Evolutionary conservation across 805 yeast species (phyloP), one percentile per base, ranked within the genome.

Genomic region (Helenozyma rhizophorensis): DNA sequence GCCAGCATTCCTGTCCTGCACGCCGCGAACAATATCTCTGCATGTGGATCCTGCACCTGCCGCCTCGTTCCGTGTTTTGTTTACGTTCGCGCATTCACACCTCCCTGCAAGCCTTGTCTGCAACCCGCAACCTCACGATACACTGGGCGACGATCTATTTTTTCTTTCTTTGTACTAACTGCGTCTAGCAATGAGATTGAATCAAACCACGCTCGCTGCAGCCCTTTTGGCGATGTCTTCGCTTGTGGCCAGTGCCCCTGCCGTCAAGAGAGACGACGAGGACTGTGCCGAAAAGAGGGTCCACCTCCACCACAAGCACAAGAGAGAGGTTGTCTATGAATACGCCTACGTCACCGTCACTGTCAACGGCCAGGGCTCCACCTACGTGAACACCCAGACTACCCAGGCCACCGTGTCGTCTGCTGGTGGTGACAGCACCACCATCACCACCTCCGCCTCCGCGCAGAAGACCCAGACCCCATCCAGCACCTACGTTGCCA

Each of bases 301-400:
- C 24, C 84, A 78, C 62, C 68, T 69, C 37, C 83, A 80, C 64
- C 80, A 72, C 62, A 74, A 62, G 55, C 80, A 71, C 59, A 76
- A 68, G 59, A 72, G 77, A 65, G 80, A 74, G 28, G 72, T 70
- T 42, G 81, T 73, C 26, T 64, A 69, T 39, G 73, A 70, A 50
- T 69, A 70, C 42, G 72, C 68, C 22, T 40, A 56, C 41, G 65
- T 64, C 32, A 64, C 70, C 23, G 38, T 44, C 29, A 40, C 45
- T 19, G 67, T 68, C 33, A 58, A 70, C 38, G 68, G 67, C 34
- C 65, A 69, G 42, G 75, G 74, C 40, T 60, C 60, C 36, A 68
- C 76, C 22, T 42, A 33, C 22, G 19, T 17, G 19, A 17, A 17
- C 19, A 17, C 19, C 19, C 19, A 17, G 19, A 17, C 19, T 8